Base-by-base conservation (phyloP, 306 rosid genomes). In the Cyamopsis tetragonoloba region DNA sequence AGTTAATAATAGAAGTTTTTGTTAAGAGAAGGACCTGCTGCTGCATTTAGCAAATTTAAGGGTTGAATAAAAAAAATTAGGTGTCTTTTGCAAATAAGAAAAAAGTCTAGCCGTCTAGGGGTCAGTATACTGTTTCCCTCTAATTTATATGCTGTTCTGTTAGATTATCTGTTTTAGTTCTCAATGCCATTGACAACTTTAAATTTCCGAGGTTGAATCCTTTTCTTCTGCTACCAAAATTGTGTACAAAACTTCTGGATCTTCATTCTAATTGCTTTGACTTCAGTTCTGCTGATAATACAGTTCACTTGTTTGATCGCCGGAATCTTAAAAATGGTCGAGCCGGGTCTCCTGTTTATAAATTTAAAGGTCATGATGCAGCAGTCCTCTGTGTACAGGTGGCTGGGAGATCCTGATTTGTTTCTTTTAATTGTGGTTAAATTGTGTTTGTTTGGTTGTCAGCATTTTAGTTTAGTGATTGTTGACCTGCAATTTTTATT, bases 321-420 rank as follows among this genome's bases (percentile, higher is more conserved):
- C 97, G 99, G 47, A 90, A 83, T 46, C 85, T 95, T 60, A 81
- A 71, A 59, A 78, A 78, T 20, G 78, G 76, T 0, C 87, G 90
- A 54, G 88, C 66, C 57, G 97, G 96, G 62, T 85, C 86, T 12
- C 96, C 97, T 51, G 73, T 93, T 34, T 66, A 84, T 77, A 86
- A 81, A 73, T 93, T 93, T 88, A 85, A 86, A 79, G 96, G 96
- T 63, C 98, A 93, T 75, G 86, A 79, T 31, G 96, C 95, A 38
- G 91, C 98, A 18, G 97, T 93, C 78, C 96, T 93, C 53, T 89
- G 96, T 71, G 98, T 93, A 28, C 98, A 90, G 98, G 98, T 93
- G 28, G 17, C 55, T 23, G 15, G 19, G 31, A 22, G 49, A 43
- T 53, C 1, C 53, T 50, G 32, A 37, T 27, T 70, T 61, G 59